A percentile compares a stretch with the other conserved stretches of the same genome.
phyloP scores from a whole-genome alignment of 345 rosid genomes.

The Gossypium turneri region DNA sequence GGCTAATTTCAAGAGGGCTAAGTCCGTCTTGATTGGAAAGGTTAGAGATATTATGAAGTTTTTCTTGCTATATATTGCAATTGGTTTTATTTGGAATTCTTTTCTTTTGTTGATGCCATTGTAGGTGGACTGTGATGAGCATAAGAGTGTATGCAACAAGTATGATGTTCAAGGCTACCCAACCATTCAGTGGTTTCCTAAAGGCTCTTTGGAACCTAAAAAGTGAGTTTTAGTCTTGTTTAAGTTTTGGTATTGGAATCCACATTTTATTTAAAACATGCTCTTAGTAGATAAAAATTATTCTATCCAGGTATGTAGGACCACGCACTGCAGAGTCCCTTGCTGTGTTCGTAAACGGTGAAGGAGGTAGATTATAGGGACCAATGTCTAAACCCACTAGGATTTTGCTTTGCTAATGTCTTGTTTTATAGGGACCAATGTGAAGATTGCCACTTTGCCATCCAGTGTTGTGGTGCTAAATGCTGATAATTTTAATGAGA shows the following conservation, averaged over 20 bases:
- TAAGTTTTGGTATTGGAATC: background rate
- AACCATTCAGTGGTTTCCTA: constrained; percentile 93
- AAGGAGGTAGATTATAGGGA: constrained; percentile 60
- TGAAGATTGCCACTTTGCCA: constrained; percentile 74
- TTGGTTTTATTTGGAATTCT: no score
- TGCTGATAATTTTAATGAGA: constrained; percentile 64
- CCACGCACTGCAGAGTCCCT: constrained; percentile 80
- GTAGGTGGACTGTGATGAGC: constrained; percentile 98
- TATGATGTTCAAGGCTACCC: constrained; percentile 94
- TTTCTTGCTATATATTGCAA: background rate
- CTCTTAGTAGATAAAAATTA: constrained; percentile 1
- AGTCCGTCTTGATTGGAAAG: constrained; percentile 87
- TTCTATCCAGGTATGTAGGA: constrained; percentile 68
- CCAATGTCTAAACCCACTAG: background rate
- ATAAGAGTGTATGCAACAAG: constrained; percentile 79
- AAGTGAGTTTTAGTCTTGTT: constrained; percentile 44
- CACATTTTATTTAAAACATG: background rate
- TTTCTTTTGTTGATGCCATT: no score
- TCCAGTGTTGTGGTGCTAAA: constrained; percentile 72
- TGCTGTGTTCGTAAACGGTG: constrained; percentile 74
- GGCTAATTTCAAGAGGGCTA: constrained; percentile 80
- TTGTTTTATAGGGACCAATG: constrained; percentile 68
- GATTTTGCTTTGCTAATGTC: background rate
- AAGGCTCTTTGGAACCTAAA: constrained; percentile 89
- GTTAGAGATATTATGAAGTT: constrained; percentile 24